phyloP scores from a whole-genome alignment of 2,329 filamentous ascomycete genomes.

The Nothopassalora personata region DNA sequence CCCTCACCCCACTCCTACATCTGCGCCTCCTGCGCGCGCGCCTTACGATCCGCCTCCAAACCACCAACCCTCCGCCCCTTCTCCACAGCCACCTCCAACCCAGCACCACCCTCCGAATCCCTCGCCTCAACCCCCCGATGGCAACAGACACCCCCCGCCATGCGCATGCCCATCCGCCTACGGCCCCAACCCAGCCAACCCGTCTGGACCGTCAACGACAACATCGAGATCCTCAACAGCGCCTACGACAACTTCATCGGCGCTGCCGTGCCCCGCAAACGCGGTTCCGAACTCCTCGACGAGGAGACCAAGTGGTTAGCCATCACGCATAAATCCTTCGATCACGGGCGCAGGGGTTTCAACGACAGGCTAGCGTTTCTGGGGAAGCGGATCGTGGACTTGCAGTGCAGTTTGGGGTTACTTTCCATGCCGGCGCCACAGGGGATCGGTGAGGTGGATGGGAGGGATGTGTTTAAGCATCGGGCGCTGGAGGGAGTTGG shows the following conservation, averaged over 20 bases:
- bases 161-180: conserved; percentile 49
- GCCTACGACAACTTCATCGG: conserved; percentile 76
- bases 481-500: conserved; percentile 62
- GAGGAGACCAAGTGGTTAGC: conserved; percentile 97
- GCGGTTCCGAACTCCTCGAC: conserved; percentile 67
- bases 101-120: conserved; percentile 15
- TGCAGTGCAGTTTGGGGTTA: conserved; percentile 61
- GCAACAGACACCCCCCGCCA: conserved; percentile 45
- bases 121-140: conserved; percentile 41
- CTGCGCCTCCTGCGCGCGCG: conserved; percentile 30
- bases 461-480: conserved; percentile 53
- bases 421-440: conserved; percentile 41
- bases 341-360: conserved; percentile 87
- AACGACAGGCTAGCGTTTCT: conserved; percentile 90
- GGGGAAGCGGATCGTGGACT: conserved; percentile 60
- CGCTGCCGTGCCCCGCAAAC: conserved; percentile 24
- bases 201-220: conserved; percentile 66
- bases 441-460: conserved; percentile 10
- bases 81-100: conserved; percentile 19
- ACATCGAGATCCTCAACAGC: conserved; percentile 66
- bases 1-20: conserved; percentile 23
- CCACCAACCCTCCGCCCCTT: conserved; percentile 2
- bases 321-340: conserved; percentile 96
- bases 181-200: conserved; percentile 52
- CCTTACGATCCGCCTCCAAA: conserved; percentile 13